Base-by-base conservation (phyloP, 768 basidiomycete genomes). In the Lactarius pseudohatsudake region DNA sequence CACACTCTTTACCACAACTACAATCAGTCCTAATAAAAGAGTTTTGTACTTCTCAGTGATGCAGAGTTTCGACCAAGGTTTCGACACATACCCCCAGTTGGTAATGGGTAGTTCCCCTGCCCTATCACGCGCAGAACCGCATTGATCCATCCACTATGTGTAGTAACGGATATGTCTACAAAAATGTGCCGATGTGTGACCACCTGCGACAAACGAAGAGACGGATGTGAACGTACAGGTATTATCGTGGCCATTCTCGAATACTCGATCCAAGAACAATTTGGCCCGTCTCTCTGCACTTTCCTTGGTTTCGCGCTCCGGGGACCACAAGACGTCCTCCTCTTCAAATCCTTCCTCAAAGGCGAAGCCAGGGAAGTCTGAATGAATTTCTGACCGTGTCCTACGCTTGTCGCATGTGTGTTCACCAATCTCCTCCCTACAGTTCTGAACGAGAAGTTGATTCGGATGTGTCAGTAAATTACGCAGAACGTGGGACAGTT, bases 341-440 rank as follows among this genome's bases (percentile, higher is more conserved):
- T 71, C 70, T 55, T 63, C 62, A 30, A 71, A 70, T 15, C 65
- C 70, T 18, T 71, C 70, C 18, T 71, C 70, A 13, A 71, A 69
- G 20, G 26, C 59, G 30, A 64, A 61, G 16, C 47, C 26, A 26
- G 70, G 68, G n/a, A 71, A 71, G 11, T 66, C 70, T 11, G 34
- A 26, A 3, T 61, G 40, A 26, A 71, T 56, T 57, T 66, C 70
- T 18, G 68, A 57, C 41, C 59, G 62, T 13, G 59, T 66, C 36
- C 62, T 63, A 30, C 70, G 68, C 30, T 54, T 69, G 40, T 71
- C 70, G 54, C 70, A 71, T 28, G 38, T 57, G 60, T 70, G 68
- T 62, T 56, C 62, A 5, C 68, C 68, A 41, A 62, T 50, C 28
- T 62, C 50, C 56, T 71, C 70, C 26, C 70, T 59, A 41, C 57